phyloP scores from a whole-genome alignment of 1,284 basidiomycete genomes.

The Schizopora paradoxa region DNA sequence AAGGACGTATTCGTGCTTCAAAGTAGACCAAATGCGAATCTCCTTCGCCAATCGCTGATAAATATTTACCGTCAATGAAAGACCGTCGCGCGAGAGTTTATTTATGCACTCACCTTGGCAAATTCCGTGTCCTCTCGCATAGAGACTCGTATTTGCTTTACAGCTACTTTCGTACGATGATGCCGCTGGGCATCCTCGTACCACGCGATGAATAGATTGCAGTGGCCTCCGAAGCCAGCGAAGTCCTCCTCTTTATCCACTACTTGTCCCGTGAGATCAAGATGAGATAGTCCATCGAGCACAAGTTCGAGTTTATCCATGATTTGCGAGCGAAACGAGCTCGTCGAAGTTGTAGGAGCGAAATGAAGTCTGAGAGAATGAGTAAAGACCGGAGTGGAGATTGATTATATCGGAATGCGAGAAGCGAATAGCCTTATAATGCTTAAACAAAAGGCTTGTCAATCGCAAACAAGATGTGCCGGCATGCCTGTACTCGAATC shows the following conservation, averaged over 20 bases:
- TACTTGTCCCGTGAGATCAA: slow-evolving; percentile 3
- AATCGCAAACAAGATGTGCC: too few species aligned
- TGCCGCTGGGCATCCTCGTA: too few species aligned
- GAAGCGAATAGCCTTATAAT: too few species aligned
- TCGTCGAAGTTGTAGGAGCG: too few species aligned
- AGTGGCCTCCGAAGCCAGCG: not conserved
- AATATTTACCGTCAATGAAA: not conserved
- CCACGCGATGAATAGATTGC: not conserved
- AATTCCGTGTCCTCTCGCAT: not conserved
- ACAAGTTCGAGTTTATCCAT: too few species aligned
- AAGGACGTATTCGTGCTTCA: slow-evolving; percentile 6
- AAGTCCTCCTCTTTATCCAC: slow-evolving; percentile 1
- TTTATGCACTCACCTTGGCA: not conserved
- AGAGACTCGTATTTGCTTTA: slow-evolving; percentile 2
- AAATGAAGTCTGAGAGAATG: too few species aligned
- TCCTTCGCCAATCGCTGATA: slow-evolving; percentile 5
- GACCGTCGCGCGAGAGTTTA: not conserved
- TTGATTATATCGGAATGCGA: too few species aligned
- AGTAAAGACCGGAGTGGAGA: too few species aligned
- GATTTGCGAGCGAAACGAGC: too few species aligned
- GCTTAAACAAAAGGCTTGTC: too few species aligned
- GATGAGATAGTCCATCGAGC: slow-evolving; percentile 1
- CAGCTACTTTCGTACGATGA: not conserved
- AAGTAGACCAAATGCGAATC: slow-evolving; percentile 4
- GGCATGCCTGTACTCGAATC: too few species aligned